phyloP scores from a whole-genome alignment of 176 grass and related monocot species.

The Oryza longistaminata region DNA sequence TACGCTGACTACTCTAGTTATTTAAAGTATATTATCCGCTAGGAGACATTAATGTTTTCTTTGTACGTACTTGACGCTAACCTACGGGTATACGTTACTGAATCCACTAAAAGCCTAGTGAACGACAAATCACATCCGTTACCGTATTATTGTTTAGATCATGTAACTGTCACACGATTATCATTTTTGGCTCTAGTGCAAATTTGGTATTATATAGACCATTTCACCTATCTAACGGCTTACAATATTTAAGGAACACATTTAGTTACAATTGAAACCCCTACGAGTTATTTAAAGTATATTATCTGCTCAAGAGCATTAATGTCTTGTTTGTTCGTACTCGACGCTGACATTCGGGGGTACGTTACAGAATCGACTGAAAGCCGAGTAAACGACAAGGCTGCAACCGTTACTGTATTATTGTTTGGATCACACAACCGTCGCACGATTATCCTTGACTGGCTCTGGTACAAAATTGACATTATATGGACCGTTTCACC shows the following conservation, averaged over 20 bases:
- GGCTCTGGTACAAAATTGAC: neutral
- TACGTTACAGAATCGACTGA: too few species aligned
- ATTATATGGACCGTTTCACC: neutral
- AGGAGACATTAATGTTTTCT: too few species aligned
- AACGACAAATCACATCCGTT: neutral
- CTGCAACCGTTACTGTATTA: neutral
- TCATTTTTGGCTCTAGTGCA: neutral
- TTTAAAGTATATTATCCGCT: too few species aligned
- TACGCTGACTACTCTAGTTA: too few species aligned
- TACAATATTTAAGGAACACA: too few species aligned
- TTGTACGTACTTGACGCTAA: neutral
- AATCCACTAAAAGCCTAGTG: neutral
- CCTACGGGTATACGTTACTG: neutral
- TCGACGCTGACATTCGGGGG: too few species aligned
- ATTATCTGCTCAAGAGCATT: too few species aligned
- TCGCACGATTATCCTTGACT: neutral
- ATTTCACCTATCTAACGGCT: neutral
- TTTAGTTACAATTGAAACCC: too few species aligned
- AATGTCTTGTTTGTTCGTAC: too few species aligned
- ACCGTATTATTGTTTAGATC: neutral
- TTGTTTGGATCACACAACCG: neutral
- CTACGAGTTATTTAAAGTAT: too few species aligned
- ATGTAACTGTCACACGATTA: neutral
- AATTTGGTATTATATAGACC: neutral
- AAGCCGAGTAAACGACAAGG: too few species aligned